phyloP scores from a whole-genome alignment of 2,329 filamentous ascomycete species.

The Epichloe gansuensis region DNA sequence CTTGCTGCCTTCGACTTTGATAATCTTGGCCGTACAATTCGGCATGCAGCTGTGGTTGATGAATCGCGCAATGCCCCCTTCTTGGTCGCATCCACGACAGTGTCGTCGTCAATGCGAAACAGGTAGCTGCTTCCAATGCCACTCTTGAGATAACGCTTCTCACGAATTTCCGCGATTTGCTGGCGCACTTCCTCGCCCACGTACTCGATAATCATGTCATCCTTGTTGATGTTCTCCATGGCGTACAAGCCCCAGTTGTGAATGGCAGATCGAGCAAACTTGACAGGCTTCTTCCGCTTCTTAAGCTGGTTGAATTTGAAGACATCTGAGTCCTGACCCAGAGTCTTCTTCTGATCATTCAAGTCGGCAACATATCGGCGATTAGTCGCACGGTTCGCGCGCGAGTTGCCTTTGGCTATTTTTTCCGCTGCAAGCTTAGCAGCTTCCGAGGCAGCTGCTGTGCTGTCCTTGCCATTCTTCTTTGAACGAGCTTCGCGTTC shows the following conservation, averaged over 20 bases:
- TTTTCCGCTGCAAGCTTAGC: conserved; percentile 68
- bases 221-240: conserved; percentile 91
- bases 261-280: conserved; percentile 93
- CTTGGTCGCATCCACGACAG: conserved; percentile 95
- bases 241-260: conserved; percentile 98
- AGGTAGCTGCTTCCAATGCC: conserved; percentile 96
- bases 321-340: conserved; percentile 75
- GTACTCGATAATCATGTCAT: conserved; percentile 99
- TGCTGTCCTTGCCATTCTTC: conserved; percentile 54
- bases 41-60: conserved; percentile 98
- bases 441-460: conserved; percentile 54
- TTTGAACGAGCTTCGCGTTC: conserved; percentile 70
- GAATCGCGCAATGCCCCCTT: conserved; percentile 93
- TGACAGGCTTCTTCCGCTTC: conserved; percentile 98
- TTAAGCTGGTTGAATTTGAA: conserved; percentile 98
- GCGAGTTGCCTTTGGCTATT: conserved; percentile 77
- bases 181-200: conserved; percentile 96
- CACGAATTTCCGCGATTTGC: conserved; percentile 92
- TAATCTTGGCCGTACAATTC: conserved; percentile 98
- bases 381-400: conserved; percentile 91
- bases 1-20: conserved; percentile 96
- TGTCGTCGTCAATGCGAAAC: conserved; percentile 96
- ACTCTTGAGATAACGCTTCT: conserved; percentile 85
- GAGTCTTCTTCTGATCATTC: conserved; percentile 83
- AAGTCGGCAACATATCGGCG: conserved; percentile 89